A percentile compares a stretch with the other conserved stretches of the same genome.
phyloP scores from a whole-genome alignment of 208 protist species.

The Acanthamoeba rhysodes region DNA sequence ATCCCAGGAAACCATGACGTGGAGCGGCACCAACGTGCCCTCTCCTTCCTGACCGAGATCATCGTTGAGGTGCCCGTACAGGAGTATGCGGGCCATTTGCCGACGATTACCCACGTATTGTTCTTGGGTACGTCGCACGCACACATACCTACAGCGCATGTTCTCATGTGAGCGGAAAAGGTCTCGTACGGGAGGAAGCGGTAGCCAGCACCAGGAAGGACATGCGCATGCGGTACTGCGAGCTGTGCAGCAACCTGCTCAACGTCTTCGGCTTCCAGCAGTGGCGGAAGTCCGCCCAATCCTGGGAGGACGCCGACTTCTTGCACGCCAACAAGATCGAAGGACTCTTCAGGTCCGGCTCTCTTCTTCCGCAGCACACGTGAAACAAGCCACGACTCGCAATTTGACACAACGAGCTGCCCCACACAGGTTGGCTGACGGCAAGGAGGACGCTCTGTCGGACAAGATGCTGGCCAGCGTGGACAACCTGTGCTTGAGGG shows the following conservation, averaged over 20 bases:
- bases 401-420: neutral
- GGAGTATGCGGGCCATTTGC: slow-evolving; percentile 28
- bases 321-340: slow-evolving; percentile 64
- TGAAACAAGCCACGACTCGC: neutral
- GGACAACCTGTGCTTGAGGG: slow-evolving; percentile 27
- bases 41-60: slow-evolving; percentile 43
- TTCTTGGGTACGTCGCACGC: slow-evolving; percentile 54
- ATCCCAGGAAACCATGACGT: slow-evolving; percentile 19
- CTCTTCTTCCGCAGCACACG: neutral
- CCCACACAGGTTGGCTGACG: neutral
- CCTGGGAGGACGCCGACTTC: slow-evolving; percentile 48
- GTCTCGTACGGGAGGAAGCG: slow-evolving; percentile 1
- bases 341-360: neutral
- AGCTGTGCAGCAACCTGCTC: slow-evolving; percentile 53
- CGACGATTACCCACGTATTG: slow-evolving; percentile 8
- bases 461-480: slow-evolving; percentile 2
- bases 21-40: slow-evolving; percentile 40
- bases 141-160: neutral
- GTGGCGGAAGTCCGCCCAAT: neutral
- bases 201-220: neutral
- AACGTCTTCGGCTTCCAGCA: slow-evolving; percentile 68
- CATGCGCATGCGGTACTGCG: slow-evolving; percentile 19
- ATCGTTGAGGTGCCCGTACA: slow-evolving; percentile 51
- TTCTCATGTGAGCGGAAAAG: neutral
- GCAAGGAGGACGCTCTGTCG: slow-evolving; percentile 35